A percentile compares a stretch with the other conserved stretches of the same genome.
phyloP scores from a whole-genome alignment of 2,329 filamentous ascomycete genomes.

The Grosmannia penicillata region DNA sequence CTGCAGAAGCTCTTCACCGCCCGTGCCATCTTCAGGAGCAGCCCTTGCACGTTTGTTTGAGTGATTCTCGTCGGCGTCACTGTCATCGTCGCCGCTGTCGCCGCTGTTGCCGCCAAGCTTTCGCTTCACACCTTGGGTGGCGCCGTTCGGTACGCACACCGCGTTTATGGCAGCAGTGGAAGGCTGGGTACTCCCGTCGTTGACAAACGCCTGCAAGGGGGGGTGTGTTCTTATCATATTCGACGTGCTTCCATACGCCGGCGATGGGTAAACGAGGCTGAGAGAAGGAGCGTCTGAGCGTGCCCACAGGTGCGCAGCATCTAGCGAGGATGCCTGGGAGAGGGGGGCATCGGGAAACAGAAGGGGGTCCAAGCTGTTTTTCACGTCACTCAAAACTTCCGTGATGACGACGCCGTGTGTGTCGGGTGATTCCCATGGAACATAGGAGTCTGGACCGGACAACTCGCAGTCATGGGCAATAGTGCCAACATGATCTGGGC shows the following conservation, averaged over 20 bases:
- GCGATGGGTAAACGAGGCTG: too few species aligned
- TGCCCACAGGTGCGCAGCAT: too few species aligned
- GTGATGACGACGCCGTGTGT: constrained; percentile 5
- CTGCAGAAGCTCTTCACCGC: constrained; percentile 16
- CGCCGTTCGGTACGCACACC: too few species aligned
- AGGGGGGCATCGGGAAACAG: neutral
- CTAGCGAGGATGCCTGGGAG: too few species aligned
- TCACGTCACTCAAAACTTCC: neutral
- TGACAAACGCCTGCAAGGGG: too few species aligned
- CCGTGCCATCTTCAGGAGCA: constrained; percentile 7
- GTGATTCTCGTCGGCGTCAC: neutral
- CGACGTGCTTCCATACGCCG: too few species aligned
- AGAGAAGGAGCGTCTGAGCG: too few species aligned
- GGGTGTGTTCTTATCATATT: too few species aligned
- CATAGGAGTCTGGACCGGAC: constrained; percentile 3
- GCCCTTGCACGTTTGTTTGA: constrained; percentile 1
- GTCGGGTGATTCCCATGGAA: constrained; percentile 11
- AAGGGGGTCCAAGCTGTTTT: neutral
- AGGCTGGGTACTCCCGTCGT: too few species aligned
- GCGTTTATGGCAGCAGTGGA: too few species aligned
- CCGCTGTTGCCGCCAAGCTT: neutral
- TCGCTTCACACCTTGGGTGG: constrained; percentile 1
- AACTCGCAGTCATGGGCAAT: too few species aligned
- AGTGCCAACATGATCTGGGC: too few species aligned
- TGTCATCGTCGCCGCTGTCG: neutral